Percentiles rank a stretch among this genome's conserved stretches.
Evolutionary conservation across 306 rosid genomes (phyloP).

Genomic region (Trichosanthes cucumerina): DNA sequence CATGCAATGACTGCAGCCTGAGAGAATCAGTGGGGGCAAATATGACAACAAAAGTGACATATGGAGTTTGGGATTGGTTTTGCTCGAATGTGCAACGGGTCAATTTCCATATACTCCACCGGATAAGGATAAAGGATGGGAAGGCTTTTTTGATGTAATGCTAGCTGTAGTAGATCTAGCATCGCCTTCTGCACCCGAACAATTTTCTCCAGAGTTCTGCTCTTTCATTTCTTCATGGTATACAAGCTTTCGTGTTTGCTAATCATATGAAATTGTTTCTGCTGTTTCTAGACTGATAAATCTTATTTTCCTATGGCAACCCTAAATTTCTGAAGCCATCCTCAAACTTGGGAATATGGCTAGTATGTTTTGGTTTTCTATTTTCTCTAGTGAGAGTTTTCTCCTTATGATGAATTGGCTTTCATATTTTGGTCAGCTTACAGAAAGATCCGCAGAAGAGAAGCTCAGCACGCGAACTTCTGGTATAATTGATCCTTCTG

Average conservation of each 20-base stretch:
- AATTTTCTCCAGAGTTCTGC: slow-evolving; percentile 78
- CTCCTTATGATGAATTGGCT: neutral
- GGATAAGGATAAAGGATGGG: slow-evolving; percentile 60
- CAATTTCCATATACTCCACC: slow-evolving; percentile 76
- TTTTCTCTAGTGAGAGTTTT: neutral
- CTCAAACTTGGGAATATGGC: neutral
- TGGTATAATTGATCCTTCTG: slow-evolving; percentile 33
- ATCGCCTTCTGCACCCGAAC: slow-evolving; percentile 73
- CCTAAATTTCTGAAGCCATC: neutral
- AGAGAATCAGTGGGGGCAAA: slow-evolving; percentile 65
- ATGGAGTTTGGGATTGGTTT: slow-evolving; percentile 88
- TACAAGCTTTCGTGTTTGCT: slow-evolving; percentile 6
- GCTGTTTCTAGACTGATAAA: neutral
- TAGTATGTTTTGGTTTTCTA: neutral
- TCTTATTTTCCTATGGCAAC: neutral
- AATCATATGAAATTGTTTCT: neutral
- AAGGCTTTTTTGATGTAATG: slow-evolving; percentile 68
- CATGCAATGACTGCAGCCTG: slow-evolving; percentile 57
- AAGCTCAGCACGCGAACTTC: slow-evolving; percentile 66
- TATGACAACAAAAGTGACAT: slow-evolving; percentile 92
- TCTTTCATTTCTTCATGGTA: slow-evolving; percentile 92
- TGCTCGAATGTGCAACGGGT: slow-evolving; percentile 93
- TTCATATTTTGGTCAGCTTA: slow-evolving; percentile 30
- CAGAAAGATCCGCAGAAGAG: slow-evolving; percentile 65
- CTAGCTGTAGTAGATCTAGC: slow-evolving; percentile 59